Evolutionary conservation across 306 rosid genomes (phyloP), one percentile per base, ranked within the genome.

Genomic region (Sechiopsis laciniata): DNA sequence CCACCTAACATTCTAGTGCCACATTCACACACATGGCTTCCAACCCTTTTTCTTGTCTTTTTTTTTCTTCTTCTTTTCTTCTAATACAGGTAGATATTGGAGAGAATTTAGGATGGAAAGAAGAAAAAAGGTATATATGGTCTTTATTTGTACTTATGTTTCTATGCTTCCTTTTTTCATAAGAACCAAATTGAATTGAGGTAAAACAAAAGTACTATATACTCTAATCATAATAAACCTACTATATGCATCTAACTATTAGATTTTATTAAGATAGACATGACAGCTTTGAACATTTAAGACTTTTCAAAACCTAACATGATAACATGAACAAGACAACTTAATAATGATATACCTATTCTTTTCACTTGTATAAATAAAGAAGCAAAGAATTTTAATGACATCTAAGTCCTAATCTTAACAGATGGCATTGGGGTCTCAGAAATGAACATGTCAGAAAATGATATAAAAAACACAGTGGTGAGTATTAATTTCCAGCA

Each of bases 361-460:
- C 2, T 32, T 61, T 61, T 32, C 37, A 46, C 55, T 46, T 11
- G 8, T 13, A 67, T 67, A 46, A 46, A 14, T 12, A 37, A 37
- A 24, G 55, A 32, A 4, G 69, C 7, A 17, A 10, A 45, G 16
- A 46, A 67, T 42, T 46, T 12, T 10, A 67, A 12, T 66, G 72
- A 45, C 55, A 45, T 11, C 32, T 46, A 66, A 45, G 72, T 45
- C 72, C n/a, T 66, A 45, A 10, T 66, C 72, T 66, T 10, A 66
- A 37, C 70, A 64, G 70, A 64, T 35, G 70, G 55, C 72, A 66
- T 45, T 66, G 72, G 72, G 72, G 55, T 10, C 51, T 37, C 3
- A 32, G 19, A 29, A 66, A 66, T 67, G 72, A 67, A 67, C 72
- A 67, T 10, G 13, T 46, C 55, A 45, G 55, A 46, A 67, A 64